Evolutionary conservation across 2,329 filamentous ascomycete species (phyloP), one percentile per base, ranked within the genome.

Genomic region (Thyridium curvatum): DNA sequence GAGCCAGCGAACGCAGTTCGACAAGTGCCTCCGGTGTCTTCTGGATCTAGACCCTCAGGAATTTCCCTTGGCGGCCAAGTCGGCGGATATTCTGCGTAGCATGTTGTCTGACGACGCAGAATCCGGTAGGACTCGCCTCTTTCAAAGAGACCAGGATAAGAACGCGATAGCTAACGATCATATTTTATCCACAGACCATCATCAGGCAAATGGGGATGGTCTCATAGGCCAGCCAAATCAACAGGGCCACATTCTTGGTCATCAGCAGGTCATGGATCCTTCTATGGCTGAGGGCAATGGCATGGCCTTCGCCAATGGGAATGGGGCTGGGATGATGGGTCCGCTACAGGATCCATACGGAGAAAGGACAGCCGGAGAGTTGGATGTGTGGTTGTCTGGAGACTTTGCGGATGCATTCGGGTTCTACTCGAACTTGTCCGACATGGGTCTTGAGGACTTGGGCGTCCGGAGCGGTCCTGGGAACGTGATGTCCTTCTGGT

Each of bases 401-500:
- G 21, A 34, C 17, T 21, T 34, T 5, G 32, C 32, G 7, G 32
- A 34, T 14, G 32, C 21, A 9, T 34, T 34, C 15, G 32, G 32
- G 4, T 34, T 21, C 17, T 34, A 34, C 12, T 17, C 32, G 6
- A 34, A 34, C 18, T n/a, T 34, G 12, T 34, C 32, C 5, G 32
- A 34, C 12, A 34, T 34, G 32, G 32, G 32, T 7, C 17, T 34
- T 13, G 32, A 34, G 4, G 32, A 34, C n/a, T 12, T 34, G 17
- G 32, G 32, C 10, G 21, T 34, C 13, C 17, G 32, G 17, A 21
- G 32, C 18, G 32, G 32, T 15, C 32, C 32, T 8, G 32, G 32
- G 15, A 34, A 34, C 8, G 32, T 34, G 15, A 34, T 34, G 32
- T 34, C 32, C n/a, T 34, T 34, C 32, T 34, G 32, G 32, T 34